These are phyloP conservation scores for Saccharomyces hybrid DNA, from an alignment of 1,139 yeast species.

Conservation along the genomic window DNA sequence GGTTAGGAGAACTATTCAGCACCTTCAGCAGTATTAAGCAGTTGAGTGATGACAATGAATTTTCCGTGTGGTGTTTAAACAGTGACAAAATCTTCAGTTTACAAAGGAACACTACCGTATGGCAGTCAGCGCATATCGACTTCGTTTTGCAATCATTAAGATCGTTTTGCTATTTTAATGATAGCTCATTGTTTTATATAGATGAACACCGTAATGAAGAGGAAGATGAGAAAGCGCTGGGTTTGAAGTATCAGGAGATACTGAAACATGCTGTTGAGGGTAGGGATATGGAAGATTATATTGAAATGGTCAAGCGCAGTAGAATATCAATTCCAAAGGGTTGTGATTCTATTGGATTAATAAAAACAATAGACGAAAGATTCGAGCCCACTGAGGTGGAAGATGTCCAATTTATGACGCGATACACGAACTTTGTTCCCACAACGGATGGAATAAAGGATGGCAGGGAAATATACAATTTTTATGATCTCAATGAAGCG, in stretches of 20 bases:
- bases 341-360: conserved; percentile 47
- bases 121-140: conserved; percentile 20
- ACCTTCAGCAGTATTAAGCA: conserved; percentile 4
- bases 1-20: conserved; percentile 12
- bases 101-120: conserved; percentile 14
- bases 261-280: conserved; percentile 9
- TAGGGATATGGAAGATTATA: conserved; percentile 2
- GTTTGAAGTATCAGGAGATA: not conserved
- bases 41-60: conserved; percentile 5
- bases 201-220: conserved; percentile 6
- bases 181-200: conserved; percentile 13
- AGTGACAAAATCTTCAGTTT: conserved; percentile 13
- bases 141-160: conserved; percentile 19
- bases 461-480: not conserved
- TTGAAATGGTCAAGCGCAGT: conserved; percentile 30
- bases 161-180: conserved; percentile 12
- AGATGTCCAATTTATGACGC: not conserved
- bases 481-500: not conserved
- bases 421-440: not conserved
- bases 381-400: conserved; percentile 12
- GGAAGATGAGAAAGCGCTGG: not conserved
- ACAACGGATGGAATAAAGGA: not conserved
- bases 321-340: conserved; percentile 43
- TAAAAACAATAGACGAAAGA: conserved; percentile 38
- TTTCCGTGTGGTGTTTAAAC: conserved; percentile 11